phyloP scores from a whole-genome alignment of 345 rosid species.

The Draba incana region DNA sequence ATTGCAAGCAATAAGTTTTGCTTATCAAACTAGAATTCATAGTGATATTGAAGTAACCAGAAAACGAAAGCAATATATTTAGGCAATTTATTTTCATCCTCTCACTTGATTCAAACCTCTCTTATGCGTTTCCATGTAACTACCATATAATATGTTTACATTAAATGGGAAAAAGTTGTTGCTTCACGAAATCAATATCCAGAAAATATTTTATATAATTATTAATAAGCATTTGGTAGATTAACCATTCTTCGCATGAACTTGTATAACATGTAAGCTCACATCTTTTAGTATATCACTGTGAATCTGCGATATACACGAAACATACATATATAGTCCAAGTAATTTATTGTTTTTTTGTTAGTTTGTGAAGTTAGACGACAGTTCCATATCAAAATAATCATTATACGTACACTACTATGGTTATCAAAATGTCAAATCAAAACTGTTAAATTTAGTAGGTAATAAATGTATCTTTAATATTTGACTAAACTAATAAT shows the following conservation, averaged over 20 bases:
- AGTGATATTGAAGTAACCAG: background rate
- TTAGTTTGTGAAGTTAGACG: background rate
- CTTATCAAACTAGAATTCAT: constrained; percentile 1
- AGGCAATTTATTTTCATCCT: constrained; percentile 8
- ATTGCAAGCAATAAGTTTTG: constrained; percentile 21
- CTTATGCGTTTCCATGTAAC: constrained; percentile 23
- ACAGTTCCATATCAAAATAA: background rate
- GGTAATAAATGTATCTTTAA: background rate
- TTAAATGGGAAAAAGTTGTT: constrained; percentile 18
- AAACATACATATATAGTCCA: constrained; percentile 2
- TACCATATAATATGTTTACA: constrained; percentile 23
- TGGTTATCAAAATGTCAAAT: background rate
- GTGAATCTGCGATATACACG: background rate
- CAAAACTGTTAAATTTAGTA: background rate
- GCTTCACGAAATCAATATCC: constrained; percentile 37
- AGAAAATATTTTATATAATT: background rate
- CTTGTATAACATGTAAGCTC: constrained; percentile 3
- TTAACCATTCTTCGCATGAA: background rate
- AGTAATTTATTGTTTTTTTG: background rate
- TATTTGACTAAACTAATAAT: background rate
- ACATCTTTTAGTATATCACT: background rate
- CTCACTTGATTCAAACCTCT: constrained; percentile 10
- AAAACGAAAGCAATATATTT: constrained; percentile 26
- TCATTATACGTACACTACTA: background rate
- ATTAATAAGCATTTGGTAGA: constrained; percentile 22